phyloP scores from a whole-genome alignment of 2,329 filamentous ascomycete genomes.

The Phaeosphaeria sp. region DNA sequence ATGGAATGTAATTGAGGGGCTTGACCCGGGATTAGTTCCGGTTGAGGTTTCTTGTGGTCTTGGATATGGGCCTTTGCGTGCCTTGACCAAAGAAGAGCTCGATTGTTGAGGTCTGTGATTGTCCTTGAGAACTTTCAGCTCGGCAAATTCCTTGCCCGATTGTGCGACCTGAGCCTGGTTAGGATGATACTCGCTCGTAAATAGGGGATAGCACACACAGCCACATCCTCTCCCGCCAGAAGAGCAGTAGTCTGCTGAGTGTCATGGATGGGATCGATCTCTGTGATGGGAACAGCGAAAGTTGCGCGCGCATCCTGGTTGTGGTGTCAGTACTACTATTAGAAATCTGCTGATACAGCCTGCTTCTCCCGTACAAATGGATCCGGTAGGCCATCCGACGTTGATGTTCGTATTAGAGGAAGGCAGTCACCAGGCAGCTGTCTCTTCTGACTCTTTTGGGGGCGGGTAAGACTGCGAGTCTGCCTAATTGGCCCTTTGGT shows the following conservation, averaged over 20 bases:
- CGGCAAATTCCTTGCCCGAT: neutral
- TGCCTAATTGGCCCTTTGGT: neutral
- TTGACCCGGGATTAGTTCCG: neutral
- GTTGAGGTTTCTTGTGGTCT: neutral
- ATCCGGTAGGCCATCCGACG: constrained; percentile 31
- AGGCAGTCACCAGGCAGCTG: constrained; percentile 34
- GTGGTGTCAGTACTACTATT: neutral
- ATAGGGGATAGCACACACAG: neutral
- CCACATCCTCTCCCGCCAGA: neutral
- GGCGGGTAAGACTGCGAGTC: neutral
- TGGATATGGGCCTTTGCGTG: neutral
- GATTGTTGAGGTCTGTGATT: neutral
- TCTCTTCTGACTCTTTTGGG: constrained; percentile 21
- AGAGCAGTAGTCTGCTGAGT: constrained; percentile 11
- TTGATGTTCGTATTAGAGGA: constrained; percentile 34
- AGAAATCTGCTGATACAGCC: neutral
- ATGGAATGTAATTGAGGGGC: neutral
- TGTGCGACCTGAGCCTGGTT: neutral
- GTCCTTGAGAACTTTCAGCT: neutral
- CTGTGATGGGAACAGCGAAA: constrained; percentile 11
- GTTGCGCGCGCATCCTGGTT: constrained; percentile 18
- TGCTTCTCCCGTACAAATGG: constrained; percentile 29
- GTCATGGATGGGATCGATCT: constrained; percentile 38
- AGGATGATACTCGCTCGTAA: neutral
- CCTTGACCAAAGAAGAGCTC: neutral